Base-by-base conservation (phyloP, 73 alveolate species). In the Stentor roeselii region DNA sequence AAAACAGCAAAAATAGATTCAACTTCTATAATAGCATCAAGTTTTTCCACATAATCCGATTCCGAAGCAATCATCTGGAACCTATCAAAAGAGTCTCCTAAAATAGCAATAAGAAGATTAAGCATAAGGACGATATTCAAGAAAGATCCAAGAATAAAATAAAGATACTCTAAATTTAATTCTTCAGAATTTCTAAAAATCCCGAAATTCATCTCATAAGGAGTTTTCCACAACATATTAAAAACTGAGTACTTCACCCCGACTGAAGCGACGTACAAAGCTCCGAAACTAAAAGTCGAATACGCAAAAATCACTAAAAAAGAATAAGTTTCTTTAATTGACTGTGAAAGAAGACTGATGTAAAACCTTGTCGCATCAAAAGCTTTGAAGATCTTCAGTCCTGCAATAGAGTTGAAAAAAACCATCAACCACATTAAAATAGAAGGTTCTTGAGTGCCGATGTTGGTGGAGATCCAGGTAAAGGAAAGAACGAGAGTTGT, bases 81-180 rank as follows among this genome's bases (percentile, higher is more conserved):
- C 42, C 34, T n/a, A 21, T 67, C 37, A 32, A 67, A 67, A 32
- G 80, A 67, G 37, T 67, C 41, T 67, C 80, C 80, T 1, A 67
- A 32, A 27, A 67, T 32, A 21, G 80, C 21, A 67, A 67, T 67
- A 21, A 67, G 80, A 30, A 67, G 41, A 32, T 67, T 67, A 27
- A 21, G 41, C 37, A 67, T 67, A 21, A 67, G 14, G 0, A 67
- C 34, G 37, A 67, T 40, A 2, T 67, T 67, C 27, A 67, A 32
- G 2, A 67, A 14, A 21, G 41, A 21, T 1, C 27, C 41, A 1
- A 67, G 34, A 67, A 32, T 11, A 67, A 67, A 67, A 32, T 32
- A 67, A 32, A 34, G 50, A 2, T 67, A 67, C 34, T 67, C 41
- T 40, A 67, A 32, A 67, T 40, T 40, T 21, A 21, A 1, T 1